These are phyloP conservation scores for Phoenix roebelenii DNA, from an alignment of 176 grass and related monocot genomes.

Conservation along the genomic window DNA sequence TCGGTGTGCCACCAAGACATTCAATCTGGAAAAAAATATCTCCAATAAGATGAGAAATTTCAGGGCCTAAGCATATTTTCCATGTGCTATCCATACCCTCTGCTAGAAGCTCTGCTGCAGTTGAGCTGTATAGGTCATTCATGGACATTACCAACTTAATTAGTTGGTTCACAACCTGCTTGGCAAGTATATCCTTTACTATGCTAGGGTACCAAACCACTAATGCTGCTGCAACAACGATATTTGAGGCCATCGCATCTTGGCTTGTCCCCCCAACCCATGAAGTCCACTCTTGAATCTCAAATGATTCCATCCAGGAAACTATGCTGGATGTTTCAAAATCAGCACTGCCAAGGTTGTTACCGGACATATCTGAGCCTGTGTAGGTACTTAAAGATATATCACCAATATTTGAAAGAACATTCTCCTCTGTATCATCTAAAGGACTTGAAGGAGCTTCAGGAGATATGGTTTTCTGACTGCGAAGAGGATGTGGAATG, in stretches of 20 bases:
- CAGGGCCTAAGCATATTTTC: slow-evolving; percentile 70
- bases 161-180: slow-evolving; percentile 70
- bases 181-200: slow-evolving; percentile 63
- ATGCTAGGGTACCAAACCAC: slow-evolving; percentile 96
- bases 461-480: slow-evolving; percentile 41
- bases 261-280: slow-evolving; percentile 83
- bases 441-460: slow-evolving; percentile 27
- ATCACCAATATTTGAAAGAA: slow-evolving; percentile 17
- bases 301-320: slow-evolving; percentile 82
- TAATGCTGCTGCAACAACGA: slow-evolving; percentile 89
- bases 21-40: slow-evolving; percentile 95
- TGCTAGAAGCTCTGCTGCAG: slow-evolving; percentile 82
- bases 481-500: slow-evolving; percentile 54
- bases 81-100: slow-evolving; percentile 94
- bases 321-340: slow-evolving; percentile 39
- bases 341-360: slow-evolving; percentile 30
- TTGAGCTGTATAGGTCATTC: slow-evolving; percentile 86
- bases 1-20: slow-evolving; percentile 58
- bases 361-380: slow-evolving; percentile 18
- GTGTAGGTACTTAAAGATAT: slow-evolving; percentile 26
- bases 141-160: slow-evolving; percentile 93
- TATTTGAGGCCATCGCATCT: slow-evolving; percentile 84
- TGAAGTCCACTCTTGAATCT: slow-evolving; percentile 82
- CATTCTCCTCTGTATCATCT: slow-evolving; percentile 15
- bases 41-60: slow-evolving; percentile 61